A percentile compares a stretch with the other conserved stretches of the same genome.
phyloP scores from a whole-genome alignment of 177 flowering plant genomes.

The Tripterygium wilfordii region DNA sequence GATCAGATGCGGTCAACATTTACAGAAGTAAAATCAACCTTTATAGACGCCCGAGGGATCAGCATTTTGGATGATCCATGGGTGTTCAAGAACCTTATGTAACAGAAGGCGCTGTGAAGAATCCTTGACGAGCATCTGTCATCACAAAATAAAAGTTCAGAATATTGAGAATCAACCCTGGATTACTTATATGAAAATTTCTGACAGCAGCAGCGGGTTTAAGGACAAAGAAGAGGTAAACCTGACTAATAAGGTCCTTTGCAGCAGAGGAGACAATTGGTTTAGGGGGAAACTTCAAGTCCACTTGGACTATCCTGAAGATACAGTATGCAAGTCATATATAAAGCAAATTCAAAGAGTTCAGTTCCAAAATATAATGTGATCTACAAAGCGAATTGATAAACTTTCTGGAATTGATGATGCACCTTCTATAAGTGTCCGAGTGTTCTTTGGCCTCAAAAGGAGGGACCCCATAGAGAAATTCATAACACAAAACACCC shows the following conservation, averaged over 20 bases:
- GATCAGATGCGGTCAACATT: not conserved
- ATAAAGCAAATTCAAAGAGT: too few species aligned
- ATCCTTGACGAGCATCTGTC: conserved; percentile 95
- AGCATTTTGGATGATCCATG: conserved; percentile 95
- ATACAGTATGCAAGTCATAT: not conserved
- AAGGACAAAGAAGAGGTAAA: conserved; percentile 5
- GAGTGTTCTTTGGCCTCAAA: conserved; percentile 98
- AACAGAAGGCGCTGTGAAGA: conserved; percentile 74
- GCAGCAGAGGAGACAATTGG: conserved; percentile 85
- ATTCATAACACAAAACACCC: conserved; percentile 91
- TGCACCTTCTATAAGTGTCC: conserved; percentile 90
- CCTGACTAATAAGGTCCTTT: conserved; percentile 95
- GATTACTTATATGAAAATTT: too few species aligned
- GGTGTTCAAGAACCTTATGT: conserved; percentile 95
- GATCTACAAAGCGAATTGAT: too few species aligned
- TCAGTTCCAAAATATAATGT: too few species aligned
- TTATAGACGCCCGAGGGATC: conserved; percentile 86
- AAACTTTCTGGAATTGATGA: too few species aligned
- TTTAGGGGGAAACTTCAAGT: conserved; percentile 80
- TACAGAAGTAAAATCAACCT: conserved; percentile 20
- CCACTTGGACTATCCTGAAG: conserved; percentile 85
- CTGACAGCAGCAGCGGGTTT: not conserved
- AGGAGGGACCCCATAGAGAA: conserved; percentile 94
- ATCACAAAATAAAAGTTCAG: not conserved
- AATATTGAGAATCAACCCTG: not conserved